Percentiles rank a stretch among this genome's conserved stretches.
Conservation (phyloP, 176 grass and related monocot genomes). For the Aegilops longissima region DNA sequence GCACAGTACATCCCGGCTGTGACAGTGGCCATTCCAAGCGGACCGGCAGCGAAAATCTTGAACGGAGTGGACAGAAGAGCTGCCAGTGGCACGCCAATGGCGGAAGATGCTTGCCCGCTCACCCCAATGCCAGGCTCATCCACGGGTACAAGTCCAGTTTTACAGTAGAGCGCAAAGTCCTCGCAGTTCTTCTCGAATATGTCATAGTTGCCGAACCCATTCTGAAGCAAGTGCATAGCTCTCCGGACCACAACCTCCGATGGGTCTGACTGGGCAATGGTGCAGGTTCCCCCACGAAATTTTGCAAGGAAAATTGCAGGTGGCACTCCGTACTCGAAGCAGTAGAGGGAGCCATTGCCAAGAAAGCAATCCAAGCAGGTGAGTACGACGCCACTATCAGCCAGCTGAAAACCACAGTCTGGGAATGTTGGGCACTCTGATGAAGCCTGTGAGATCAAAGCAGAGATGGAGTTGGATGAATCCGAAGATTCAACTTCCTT, state of each 20-base stretch:
- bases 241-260: conserved; percentile 63
- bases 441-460: conserved; percentile 45
- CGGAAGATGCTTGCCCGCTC: conserved; percentile 84
- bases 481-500: conserved; percentile 61
- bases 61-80: conserved; percentile 81
- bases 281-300: conserved; percentile 89
- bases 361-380: conserved; percentile 93
- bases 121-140: conserved; percentile 71
- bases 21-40: conserved; percentile 89
- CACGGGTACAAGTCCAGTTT: conserved; percentile 70
- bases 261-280: conserved; percentile 73
- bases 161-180: conserved; percentile 98
- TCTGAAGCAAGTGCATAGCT: conserved; percentile 88
- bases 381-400: conserved; percentile 72
- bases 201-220: conserved; percentile 91
- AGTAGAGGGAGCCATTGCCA: conserved; percentile 72
- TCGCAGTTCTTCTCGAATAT: conserved; percentile 99
- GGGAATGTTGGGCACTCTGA: conserved; percentile 77
- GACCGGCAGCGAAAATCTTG: conserved; percentile 78
- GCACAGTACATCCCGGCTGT: conserved; percentile 97
- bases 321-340: conserved; percentile 79
- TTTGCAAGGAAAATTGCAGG: conserved; percentile 81
- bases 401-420: conserved; percentile 91
- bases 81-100: conserved; percentile 78
- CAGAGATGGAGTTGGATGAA: conserved; percentile 47